Evolutionary conservation across 257 asterid species (phyloP), one percentile per base, ranked within the genome.

Genomic region (Osmanthus fragrans): DNA sequence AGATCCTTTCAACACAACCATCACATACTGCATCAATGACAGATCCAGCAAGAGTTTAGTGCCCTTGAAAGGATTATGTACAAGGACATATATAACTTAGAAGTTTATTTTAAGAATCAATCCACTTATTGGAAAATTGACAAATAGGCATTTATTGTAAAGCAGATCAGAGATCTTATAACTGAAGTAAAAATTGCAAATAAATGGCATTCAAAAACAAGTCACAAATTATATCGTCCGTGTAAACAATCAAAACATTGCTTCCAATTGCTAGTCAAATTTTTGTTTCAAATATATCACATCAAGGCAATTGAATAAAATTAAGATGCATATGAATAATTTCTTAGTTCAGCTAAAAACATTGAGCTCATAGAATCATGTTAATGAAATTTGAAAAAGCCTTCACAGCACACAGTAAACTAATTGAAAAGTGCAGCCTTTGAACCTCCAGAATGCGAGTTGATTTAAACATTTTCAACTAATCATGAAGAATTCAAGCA

Each of bases 1-100:
- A 25, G 98, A 95, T 19, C 99, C 99, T 84, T 93, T 95, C 91
- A 95, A 71, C 82, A 91, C 96, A 75, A 91, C 84, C 99, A 95
- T 95, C 77, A 95, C 97, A 83, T 92, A 96, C 99, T 96, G 92
- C 83, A 83, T 7, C 19, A 71, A 39, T 27, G n/a, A 72, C 40
- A 81, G 58, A 64, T 9, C 21, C 30, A 32, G 45, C 15, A 32
- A 32, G 21, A 67, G 27, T 69, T 81, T 9, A 74, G 68, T 69
- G 21, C 58, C 21, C 68, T 74, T 71, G 27, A 56, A 56, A 56
- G 27, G 25, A 56, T 56, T 2, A 56, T 56, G 4, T n/a, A 5
- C 29, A 56, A 56, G 12, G 51, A 42, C 3, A 11, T 4, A 12
- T 42, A 42, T 42, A 11, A 40, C 15, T 40, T 40, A 40, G 10